phyloP scores from a whole-genome alignment of 1,284 basidiomycete genomes.

The Cutaneotrichosporon arboriforme region DNA sequence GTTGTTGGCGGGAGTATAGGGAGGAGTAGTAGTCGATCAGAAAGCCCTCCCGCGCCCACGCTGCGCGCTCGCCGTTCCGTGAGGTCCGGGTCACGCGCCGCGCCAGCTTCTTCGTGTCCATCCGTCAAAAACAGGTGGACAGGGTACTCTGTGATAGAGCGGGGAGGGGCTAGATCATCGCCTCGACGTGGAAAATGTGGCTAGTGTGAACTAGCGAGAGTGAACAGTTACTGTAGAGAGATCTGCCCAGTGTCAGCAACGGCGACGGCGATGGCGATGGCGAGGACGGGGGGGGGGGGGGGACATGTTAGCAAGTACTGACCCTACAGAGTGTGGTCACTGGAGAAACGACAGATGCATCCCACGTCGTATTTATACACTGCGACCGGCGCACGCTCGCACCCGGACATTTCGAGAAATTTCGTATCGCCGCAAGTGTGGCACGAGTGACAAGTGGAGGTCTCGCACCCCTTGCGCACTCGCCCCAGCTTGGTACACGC shows the following conservation, averaged over 20 bases:
- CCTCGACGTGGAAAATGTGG: slow-evolving; percentile 49
- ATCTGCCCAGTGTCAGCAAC: slow-evolving; percentile 22
- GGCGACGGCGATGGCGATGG: neutral
- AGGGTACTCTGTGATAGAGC: slow-evolving; percentile 47
- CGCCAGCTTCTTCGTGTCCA: slow-evolving; percentile 46
- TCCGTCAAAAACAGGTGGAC: neutral
- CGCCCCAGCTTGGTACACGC: no score
- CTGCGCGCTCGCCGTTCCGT: slow-evolving; percentile 21
- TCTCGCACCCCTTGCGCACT: neutral
- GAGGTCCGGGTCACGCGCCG: slow-evolving; percentile 22
- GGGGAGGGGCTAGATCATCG: slow-evolving; percentile 45
- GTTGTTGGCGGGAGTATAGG: no score
- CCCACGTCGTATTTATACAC: neutral
- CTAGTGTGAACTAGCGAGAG: slow-evolving; percentile 48
- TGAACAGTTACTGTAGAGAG: slow-evolving; percentile 46
- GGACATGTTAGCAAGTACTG: neutral
- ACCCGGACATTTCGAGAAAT: neutral
- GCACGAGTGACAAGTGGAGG: neutral
- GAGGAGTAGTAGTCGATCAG: slow-evolving; percentile 40
- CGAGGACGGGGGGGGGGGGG: neutral
- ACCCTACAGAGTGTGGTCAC: slow-evolving; percentile 7
- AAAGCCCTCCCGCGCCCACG: slow-evolving; percentile 46
- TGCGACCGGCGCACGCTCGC: neutral
- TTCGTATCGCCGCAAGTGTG: neutral
- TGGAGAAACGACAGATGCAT: neutral